A percentile compares a stretch with the other conserved stretches of the same genome.
Conservation (phyloP, 768 basidiomycete species). For the Pisolithus marmoratus region DNA sequence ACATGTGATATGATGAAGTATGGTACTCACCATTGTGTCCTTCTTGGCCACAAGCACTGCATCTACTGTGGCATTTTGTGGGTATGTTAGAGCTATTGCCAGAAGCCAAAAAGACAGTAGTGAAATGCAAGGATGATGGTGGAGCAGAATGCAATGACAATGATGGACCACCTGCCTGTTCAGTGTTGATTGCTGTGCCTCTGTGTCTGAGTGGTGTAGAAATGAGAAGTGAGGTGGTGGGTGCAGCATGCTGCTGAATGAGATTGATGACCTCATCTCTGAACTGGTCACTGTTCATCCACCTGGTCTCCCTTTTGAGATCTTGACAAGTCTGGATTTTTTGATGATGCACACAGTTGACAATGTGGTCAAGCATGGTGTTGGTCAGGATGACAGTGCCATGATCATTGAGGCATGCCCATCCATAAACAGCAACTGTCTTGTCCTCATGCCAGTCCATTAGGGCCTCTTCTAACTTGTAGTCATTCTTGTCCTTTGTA, state of each 20-base stretch:
- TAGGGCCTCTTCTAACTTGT: neutral
- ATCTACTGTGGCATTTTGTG: neutral
- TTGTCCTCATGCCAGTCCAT: conserved; percentile 10
- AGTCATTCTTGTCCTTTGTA: neutral
- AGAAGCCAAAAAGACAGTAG: too few species aligned
- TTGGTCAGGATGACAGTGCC: conserved; percentile 16
- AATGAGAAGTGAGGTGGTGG: neutral
- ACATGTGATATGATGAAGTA: neutral
- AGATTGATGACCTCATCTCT: neutral
- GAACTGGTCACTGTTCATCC: conserved; percentile 6
- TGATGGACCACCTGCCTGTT: neutral
- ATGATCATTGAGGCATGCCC: conserved; percentile 1
- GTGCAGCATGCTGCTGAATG: neutral
- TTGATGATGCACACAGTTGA: conserved; percentile 19
- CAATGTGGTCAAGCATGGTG: conserved; percentile 12
- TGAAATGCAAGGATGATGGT: too few species aligned
- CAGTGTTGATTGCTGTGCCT: neutral
- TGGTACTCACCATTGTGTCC: conserved; percentile 4
- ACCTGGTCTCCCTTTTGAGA: conserved; percentile 15
- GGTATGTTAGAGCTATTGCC: neutral
- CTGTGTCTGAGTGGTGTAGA: neutral
- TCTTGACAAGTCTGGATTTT: conserved; percentile 6
- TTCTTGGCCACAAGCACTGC: conserved; percentile 3
- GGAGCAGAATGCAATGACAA: too few species aligned
- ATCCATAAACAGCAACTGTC: conserved; percentile 3